Conservation (phyloP, 352 stramenopile species). For the Phytophthora europaea region DNA sequence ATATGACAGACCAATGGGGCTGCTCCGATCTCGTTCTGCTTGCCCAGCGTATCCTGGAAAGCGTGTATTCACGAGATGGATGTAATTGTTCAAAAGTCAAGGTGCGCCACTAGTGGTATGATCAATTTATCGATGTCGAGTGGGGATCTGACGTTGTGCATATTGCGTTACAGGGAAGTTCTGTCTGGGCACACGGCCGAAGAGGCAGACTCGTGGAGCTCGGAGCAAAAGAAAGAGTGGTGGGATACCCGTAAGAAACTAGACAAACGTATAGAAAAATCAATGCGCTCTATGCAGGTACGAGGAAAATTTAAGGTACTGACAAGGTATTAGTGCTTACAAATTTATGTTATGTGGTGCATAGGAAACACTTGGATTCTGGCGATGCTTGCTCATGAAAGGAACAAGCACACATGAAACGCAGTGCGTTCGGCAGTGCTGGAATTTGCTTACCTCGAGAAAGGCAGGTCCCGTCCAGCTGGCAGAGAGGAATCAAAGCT, state of each 20-base stretch:
- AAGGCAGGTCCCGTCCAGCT: slow-evolving; percentile 17
- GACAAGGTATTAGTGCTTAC: background rate
- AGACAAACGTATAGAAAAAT: slow-evolving; percentile 52
- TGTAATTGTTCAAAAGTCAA: slow-evolving; percentile 65
- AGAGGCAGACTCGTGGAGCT: slow-evolving; percentile 59
- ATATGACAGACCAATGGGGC: slow-evolving; percentile 50
- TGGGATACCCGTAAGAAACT: slow-evolving; percentile 75
- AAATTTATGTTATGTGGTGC: background rate
- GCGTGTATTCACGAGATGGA: slow-evolving; percentile 52
- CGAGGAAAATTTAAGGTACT: background rate
- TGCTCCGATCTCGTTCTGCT: slow-evolving; percentile 59
- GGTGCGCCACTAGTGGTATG: slow-evolving; percentile 39
- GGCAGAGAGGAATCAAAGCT: slow-evolving; percentile 28
- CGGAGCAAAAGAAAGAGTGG: slow-evolving; percentile 81
- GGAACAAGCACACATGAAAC: slow-evolving; percentile 11
- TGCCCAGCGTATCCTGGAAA: slow-evolving; percentile 54
- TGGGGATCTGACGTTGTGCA: slow-evolving; percentile 3
- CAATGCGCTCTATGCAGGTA: slow-evolving; percentile 70
- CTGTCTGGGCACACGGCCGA: slow-evolving; percentile 70
- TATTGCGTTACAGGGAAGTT: slow-evolving; percentile 46
- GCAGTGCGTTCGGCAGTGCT: slow-evolving; percentile 38
- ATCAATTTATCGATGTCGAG: background rate
- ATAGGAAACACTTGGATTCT: slow-evolving; percentile 65
- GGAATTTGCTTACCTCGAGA: slow-evolving; percentile 34
- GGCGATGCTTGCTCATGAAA: slow-evolving; percentile 62